These are phyloP conservation scores for Protomyces macrosporus DNA, from an alignment of 1,139 yeast genomes.

Conservation along the genomic window DNA sequence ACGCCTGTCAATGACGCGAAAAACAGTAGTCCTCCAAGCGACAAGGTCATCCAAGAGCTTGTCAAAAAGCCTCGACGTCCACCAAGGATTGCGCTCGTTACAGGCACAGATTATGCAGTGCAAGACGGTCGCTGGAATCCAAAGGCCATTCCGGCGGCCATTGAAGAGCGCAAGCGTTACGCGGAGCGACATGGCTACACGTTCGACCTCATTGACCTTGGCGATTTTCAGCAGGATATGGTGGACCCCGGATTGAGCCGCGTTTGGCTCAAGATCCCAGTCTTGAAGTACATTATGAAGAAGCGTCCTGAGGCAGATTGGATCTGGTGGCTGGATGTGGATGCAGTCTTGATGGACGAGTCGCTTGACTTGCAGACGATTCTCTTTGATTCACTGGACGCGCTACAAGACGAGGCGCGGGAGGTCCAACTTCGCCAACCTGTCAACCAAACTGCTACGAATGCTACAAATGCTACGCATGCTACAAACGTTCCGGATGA, in stretches of 20 bases:
- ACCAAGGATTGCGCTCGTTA: too few species aligned
- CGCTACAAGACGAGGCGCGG: conserved; percentile 32
- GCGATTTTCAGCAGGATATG: conserved; percentile 18
- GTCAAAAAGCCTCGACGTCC: too few species aligned
- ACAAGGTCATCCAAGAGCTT: too few species aligned
- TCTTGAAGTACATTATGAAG: conserved; percentile 32
- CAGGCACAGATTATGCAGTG: too few species aligned
- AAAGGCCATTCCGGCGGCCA: not conserved
- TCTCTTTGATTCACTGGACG: conserved; percentile 36
- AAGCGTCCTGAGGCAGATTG: conserved; percentile 34
- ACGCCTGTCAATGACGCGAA: too few species aligned
- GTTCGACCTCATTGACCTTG: not conserved
- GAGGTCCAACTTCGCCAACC: not conserved
- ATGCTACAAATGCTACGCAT: too few species aligned
- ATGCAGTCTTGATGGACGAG: conserved; percentile 34
- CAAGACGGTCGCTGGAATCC: too few species aligned
- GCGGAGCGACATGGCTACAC: conserved; percentile 6
- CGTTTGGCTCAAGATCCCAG: conserved; percentile 35
- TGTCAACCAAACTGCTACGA: too few species aligned
- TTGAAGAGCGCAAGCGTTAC: not conserved
- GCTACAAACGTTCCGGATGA: too few species aligned
- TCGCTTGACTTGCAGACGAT: conserved; percentile 36
- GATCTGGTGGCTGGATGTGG: conserved; percentile 37
- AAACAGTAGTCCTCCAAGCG: too few species aligned
- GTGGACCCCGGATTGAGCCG: not conserved